These are phyloP conservation scores for Plenodomus biglobosus DNA, from an alignment of 2,329 filamentous ascomycete genomes.

Conservation along the genomic window DNA sequence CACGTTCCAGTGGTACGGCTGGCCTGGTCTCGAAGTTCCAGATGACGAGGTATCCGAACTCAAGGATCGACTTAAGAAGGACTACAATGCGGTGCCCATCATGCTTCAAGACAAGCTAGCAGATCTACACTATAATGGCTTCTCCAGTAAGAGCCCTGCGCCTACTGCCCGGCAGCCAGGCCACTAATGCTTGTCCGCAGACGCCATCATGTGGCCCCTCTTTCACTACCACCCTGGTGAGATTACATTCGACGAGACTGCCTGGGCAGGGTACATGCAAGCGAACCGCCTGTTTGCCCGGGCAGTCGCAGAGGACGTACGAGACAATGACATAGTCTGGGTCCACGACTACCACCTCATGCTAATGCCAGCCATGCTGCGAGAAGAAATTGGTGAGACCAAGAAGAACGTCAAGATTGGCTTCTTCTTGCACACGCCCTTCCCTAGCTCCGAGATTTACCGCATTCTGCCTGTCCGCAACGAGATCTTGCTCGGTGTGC, in stretches of 20 bases:
- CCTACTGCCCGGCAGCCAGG: neutral
- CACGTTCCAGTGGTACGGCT: conserved; percentile 97
- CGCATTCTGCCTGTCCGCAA: conserved; percentile 91
- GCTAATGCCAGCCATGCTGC: conserved; percentile 93
- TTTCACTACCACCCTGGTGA: conserved; percentile 99
- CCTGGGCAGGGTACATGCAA: conserved; percentile 90
- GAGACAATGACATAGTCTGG: conserved; percentile 95
- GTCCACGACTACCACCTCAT: conserved; percentile 99
- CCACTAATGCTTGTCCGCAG: conserved; percentile 38
- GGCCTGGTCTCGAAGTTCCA: conserved; percentile 91
- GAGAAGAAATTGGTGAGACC: conserved; percentile 77
- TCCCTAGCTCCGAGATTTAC: conserved; percentile 96
- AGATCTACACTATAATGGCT: conserved; percentile 96
- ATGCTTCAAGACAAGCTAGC: conserved; percentile 93
- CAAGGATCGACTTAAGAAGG: conserved; percentile 75
- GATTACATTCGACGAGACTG: conserved; percentile 94
- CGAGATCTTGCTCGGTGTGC: conserved; percentile 79
- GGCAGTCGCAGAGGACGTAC: conserved; percentile 80
- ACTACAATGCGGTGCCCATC: conserved; percentile 87
- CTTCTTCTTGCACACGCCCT: conserved; percentile 97
- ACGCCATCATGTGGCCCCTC: conserved; percentile 96
- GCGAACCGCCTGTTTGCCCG: conserved; percentile 92
- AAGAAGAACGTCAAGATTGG: conserved; percentile 96
- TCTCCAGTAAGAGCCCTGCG: conserved; percentile 69
- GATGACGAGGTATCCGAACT: conserved; percentile 76